A percentile compares a stretch with the other conserved stretches of the same genome.
Evolutionary conservation across 129 eudicot genomes (phyloP).

Genomic region (Logfia minima): DNA sequence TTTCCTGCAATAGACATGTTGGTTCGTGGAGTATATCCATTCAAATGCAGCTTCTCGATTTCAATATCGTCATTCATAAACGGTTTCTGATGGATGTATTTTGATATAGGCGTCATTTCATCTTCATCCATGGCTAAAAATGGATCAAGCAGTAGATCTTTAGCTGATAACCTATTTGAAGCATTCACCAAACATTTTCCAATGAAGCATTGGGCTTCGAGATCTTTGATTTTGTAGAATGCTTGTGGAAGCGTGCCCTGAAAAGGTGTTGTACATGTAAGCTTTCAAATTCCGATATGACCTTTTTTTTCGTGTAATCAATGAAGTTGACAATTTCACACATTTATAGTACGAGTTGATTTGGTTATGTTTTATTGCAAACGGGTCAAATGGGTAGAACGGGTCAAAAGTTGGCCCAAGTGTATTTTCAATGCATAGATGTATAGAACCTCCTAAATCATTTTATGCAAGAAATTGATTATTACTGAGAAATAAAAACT

Average conservation of each 20-base stretch:
- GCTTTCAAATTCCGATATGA: background rate
- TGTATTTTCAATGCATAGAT: too few species aligned
- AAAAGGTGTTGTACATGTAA: conserved; percentile 18
- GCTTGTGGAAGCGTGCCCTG: conserved; percentile 81
- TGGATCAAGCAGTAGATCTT: conserved; percentile 67
- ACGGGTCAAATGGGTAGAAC: background rate
- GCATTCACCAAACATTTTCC: conserved; percentile 71
- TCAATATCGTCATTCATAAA: conserved; percentile 53
- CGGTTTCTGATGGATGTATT: conserved; percentile 47
- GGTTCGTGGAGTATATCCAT: conserved; percentile 51
- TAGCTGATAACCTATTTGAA: conserved; percentile 66
- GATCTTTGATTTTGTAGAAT: conserved; percentile 65
- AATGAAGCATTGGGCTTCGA: conserved; percentile 65
- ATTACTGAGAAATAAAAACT: too few species aligned
- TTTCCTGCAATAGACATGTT: conserved; percentile 82
- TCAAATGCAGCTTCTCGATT: conserved; percentile 50
- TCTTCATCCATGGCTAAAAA: conserved; percentile 46
- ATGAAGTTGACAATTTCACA: background rate
- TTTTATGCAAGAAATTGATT: too few species aligned
- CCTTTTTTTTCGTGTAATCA: background rate
- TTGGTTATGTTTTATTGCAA: background rate
- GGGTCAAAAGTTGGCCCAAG: background rate
- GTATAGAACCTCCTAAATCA: too few species aligned
- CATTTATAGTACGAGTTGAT: background rate
- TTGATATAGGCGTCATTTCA: conserved; percentile 7